Evolutionary conservation across 345 rosid species (phyloP).

Genomic region (Aquilaria yunnanensis): DNA sequence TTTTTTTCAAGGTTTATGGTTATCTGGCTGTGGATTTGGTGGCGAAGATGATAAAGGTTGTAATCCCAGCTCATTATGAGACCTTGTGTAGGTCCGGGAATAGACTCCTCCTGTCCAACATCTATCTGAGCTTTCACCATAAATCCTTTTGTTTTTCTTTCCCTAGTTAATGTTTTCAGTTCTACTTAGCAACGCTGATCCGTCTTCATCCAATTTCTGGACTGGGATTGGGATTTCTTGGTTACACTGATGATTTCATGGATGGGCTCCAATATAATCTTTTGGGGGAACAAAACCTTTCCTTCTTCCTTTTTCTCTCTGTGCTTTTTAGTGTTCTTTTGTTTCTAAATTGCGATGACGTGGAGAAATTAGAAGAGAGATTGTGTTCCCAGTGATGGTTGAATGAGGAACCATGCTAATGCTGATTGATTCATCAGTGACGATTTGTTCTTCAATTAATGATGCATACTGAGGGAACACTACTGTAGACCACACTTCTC

Average conservation of each 20-base stretch:
- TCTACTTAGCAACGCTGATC: too few relatives aligned
- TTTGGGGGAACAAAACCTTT: not conserved
- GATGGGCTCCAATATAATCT: not conserved
- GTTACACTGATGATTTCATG: too few relatives aligned
- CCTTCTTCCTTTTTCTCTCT: not conserved
- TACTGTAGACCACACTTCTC: not conserved
- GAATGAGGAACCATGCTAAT: too few relatives aligned
- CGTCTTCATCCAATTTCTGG: too few relatives aligned
- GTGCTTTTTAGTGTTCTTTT: too few relatives aligned
- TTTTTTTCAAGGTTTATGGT: not conserved
- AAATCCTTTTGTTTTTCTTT: too few relatives aligned
- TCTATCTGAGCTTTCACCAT: constrained; percentile 22
- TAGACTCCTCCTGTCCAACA: constrained; percentile 26
- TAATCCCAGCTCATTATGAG: constrained; percentile 62
- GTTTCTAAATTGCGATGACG: not conserved
- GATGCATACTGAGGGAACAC: constrained; percentile 1
- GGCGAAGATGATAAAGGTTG: constrained; percentile 34
- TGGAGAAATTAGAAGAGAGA: too few relatives aligned
- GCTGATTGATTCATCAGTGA: too few relatives aligned
- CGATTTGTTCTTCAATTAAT: too few relatives aligned
- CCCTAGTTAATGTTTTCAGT: too few relatives aligned
- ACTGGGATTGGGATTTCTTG: not conserved
- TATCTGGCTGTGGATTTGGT: not conserved
- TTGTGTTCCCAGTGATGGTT: constrained; percentile 3
- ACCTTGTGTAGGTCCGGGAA: constrained; percentile 34